phyloP scores from a whole-genome alignment of 345 rosid genomes.

The Populus nigra region DNA sequence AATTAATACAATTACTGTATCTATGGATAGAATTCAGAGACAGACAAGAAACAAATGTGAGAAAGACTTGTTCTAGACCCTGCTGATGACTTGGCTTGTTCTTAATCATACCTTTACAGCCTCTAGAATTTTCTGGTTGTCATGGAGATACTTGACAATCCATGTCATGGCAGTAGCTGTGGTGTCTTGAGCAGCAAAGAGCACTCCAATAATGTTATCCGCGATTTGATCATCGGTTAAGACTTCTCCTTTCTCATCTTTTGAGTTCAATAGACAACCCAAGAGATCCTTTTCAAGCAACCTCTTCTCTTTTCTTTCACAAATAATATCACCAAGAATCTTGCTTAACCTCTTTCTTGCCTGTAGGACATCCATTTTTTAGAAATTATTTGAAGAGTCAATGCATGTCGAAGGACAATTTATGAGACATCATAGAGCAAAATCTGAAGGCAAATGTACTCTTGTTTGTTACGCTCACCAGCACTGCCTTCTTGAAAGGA shows the following conservation, averaged over 20 bases:
- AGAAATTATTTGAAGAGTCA: neutral
- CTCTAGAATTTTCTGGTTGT: slow-evolving; percentile 60
- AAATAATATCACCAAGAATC: slow-evolving; percentile 46
- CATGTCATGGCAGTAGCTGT: slow-evolving; percentile 79
- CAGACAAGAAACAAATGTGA: slow-evolving; percentile 14
- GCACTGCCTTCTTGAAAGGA: slow-evolving; percentile 58
- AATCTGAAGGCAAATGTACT: neutral
- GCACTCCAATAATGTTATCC: slow-evolving; percentile 67
- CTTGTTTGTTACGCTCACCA: slow-evolving; percentile 26
- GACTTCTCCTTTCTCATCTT: slow-evolving; percentile 40
- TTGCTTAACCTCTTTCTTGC: slow-evolving; percentile 55
- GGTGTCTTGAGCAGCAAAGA: slow-evolving; percentile 77
- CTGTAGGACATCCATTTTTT: slow-evolving; percentile 18
- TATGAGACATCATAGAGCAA: neutral
- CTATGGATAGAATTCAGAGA: neutral
- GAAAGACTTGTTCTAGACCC: slow-evolving; percentile 9
- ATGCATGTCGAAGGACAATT: neutral
- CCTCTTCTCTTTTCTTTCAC: slow-evolving; percentile 53
- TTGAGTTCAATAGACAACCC: slow-evolving; percentile 46
- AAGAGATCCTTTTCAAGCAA: slow-evolving; percentile 42
- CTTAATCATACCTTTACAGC: slow-evolving; percentile 54
- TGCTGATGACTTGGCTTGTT: slow-evolving; percentile 3
- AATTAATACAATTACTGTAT: slow-evolving; percentile 6
- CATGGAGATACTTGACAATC: slow-evolving; percentile 75
- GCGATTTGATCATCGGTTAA: slow-evolving; percentile 47